Base-by-base conservation (phyloP, 768 basidiomycete genomes). In the Trametes cingulata region DNA sequence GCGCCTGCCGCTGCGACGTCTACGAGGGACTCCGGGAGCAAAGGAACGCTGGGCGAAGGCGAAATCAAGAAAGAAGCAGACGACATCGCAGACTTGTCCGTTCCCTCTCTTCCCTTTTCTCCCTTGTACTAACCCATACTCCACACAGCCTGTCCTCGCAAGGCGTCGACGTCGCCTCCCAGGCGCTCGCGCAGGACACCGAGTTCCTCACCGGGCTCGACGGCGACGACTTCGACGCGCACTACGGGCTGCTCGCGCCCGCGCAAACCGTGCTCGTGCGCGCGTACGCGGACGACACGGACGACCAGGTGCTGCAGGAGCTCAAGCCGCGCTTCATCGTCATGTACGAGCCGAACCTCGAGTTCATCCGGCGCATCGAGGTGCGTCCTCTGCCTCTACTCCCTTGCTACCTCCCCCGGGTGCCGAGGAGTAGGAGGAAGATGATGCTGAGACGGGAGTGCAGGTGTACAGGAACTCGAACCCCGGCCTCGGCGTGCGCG, bases 311-410 rank as follows among this genome's bases (percentile, higher is more conserved):
- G 50, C 77, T 99, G 33, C 82, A 85, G 41, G 96, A 99, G 71
- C 78, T 98, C 8, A 80, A 88, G 60, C 97, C 97, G 1, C 85
- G 88, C 62, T 98, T 95, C 69, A 88, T 99, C 52, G 85, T 98
- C 47, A 93, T 98, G 90, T 94, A 90, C 64, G 97, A 99, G 69
- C 95, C 96, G 2, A 91, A 87, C 67, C 88, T 93, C 70, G 91
- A 96, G 52, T 99, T 98, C 67, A 84, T 98, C 37, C 80, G 97
- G 25, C 82, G 97, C 1, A 80, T 99, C 24, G 95, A 99, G 81
- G 95, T 93, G 53, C 55, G 82, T 65, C 20, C 6, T 29, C 37
- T 17, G 14, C 33, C 3, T 41, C 24, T 3, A 17, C 22, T 49
- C 13, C 41, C 7, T 45, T 10, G 37, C n/a, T n/a, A 33, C 19